Percentiles rank a stretch among this genome's conserved stretches.
Evolutionary conservation across 2,329 filamentous ascomycete genomes (phyloP).

Genomic region (Fusarium chaquense): DNA sequence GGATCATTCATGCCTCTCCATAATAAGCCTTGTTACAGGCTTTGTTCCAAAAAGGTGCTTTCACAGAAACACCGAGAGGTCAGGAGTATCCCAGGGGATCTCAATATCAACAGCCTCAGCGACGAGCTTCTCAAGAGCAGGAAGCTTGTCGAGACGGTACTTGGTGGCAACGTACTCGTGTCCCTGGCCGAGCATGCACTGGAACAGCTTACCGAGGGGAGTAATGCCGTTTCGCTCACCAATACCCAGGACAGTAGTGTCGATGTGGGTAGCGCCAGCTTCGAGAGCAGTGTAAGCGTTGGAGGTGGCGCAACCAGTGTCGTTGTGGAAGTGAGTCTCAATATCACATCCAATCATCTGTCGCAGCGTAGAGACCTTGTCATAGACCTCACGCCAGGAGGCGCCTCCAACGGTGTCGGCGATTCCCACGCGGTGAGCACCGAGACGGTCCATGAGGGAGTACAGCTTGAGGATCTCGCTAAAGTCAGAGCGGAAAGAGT

Average conservation of each 20-base stretch:
- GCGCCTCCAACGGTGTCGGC: constrained; percentile 94
- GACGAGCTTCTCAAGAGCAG: constrained; percentile 87
- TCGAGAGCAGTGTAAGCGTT: constrained; percentile 91
- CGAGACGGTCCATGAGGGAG: constrained; percentile 83
- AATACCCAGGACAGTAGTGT: constrained; percentile 78
- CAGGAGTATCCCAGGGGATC: constrained; percentile 34
- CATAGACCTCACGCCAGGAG: constrained; percentile 87
- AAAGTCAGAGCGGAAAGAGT: constrained; percentile 87
- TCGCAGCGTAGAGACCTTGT: constrained; percentile 84
- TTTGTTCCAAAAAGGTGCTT: not conserved
- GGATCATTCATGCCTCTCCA: constrained; percentile 7
- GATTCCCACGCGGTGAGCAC: constrained; percentile 88
- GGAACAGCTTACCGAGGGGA: constrained; percentile 57
- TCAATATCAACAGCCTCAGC: constrained; percentile 67
- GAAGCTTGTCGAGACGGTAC: constrained; percentile 91
- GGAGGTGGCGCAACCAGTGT: constrained; percentile 90
- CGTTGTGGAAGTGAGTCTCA: constrained; percentile 73
- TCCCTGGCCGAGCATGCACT: constrained; percentile 55
- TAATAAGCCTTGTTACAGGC: constrained; percentile 14
- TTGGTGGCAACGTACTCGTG: constrained; percentile 87
- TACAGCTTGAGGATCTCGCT: constrained; percentile 82
- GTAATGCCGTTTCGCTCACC: constrained; percentile 74
- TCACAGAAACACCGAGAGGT: constrained; percentile 6
- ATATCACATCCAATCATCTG: constrained; percentile 76
- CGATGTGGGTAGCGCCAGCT: constrained; percentile 85